These are phyloP conservation scores for Cyclotella sp. DNA, from an alignment of 108 stramenopile genomes.

Conservation along the genomic window DNA sequence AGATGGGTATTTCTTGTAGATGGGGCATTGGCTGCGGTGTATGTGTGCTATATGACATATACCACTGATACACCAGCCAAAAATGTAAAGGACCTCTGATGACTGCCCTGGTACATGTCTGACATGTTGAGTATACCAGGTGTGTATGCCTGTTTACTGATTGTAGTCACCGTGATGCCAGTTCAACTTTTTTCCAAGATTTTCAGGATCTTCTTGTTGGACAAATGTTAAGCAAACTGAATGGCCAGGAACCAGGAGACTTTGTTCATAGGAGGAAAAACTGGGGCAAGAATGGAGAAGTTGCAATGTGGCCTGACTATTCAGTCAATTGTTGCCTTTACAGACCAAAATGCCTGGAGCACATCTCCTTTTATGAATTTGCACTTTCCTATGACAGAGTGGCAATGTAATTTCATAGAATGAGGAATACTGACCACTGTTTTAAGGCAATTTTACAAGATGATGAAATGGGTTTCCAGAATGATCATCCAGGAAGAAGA, in stretches of 20 bases:
- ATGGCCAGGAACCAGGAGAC: conserved; percentile 10
- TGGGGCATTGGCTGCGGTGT: too few species aligned
- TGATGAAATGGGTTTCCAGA: not conserved
- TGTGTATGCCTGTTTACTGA: too few species aligned
- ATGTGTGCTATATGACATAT: too few species aligned
- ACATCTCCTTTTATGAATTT: conserved; percentile 6
- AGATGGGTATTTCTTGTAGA: too few species aligned
- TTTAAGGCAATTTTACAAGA: not conserved
- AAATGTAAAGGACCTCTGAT: too few species aligned
- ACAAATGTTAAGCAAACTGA: conserved; percentile 11
- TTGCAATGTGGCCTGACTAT: not conserved
- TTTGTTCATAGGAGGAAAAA: not conserved
- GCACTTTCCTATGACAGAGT: not conserved
- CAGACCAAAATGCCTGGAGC: not conserved
- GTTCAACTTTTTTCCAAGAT: conserved; percentile 15
- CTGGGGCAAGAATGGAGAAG: not conserved
- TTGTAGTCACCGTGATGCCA: too few species aligned
- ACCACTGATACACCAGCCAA: too few species aligned
- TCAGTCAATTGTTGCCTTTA: not conserved
- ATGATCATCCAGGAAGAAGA: not conserved
- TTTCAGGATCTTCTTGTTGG: conserved; percentile 3
- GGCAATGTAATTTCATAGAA: not conserved
- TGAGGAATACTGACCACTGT: not conserved
- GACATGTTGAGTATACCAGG: too few species aligned
- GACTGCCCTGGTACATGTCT: too few species aligned